Evolutionary conservation across 129 eudicot genomes (phyloP), one percentile per base, ranked within the genome.

Genomic region (Tanacetum coccineum): DNA sequence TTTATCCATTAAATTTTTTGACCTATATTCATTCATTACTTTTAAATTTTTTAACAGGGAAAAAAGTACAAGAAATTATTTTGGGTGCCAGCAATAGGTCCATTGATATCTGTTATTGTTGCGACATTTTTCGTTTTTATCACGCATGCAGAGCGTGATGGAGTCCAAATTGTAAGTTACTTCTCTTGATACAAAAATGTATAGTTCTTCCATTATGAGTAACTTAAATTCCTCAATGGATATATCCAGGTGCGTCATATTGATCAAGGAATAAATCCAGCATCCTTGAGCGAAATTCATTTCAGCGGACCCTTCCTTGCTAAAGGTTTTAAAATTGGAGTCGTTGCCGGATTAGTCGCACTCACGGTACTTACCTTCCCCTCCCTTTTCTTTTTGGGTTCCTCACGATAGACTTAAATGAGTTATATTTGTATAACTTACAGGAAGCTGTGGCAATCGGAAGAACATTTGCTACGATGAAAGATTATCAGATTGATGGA

Each of bases 381-480:
- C 4, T 36, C 52, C 44, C 44, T n/a, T 20, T 13, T 19, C 40
- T 40, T 13, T 44, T n/a, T n/a, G n/a, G n/a, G n/a, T n/a, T n/a
- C n/a, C 26, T 22, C 13, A 15, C n/a, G 55, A 12, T 21, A 9
- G 25, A 6, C 17, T n/a, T 58, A 30, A 9, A 54, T 54, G 30
- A 22, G 6, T 17, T n/a, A 32, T 63, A 73, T 8, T 52, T 25
- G 11, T 42, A 46, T 63, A 73, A 63, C 61, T 13, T 1, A 42
- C 57, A 87, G 95, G 95, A 87, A 84, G 90, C 86, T 14, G 79
- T 77, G n/a, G 87, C 87, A 48, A 81, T 87, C 59, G 95, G 87
- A 47, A 80, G 95, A 82, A 84, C 95, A 66, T 87, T 87, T 84
- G 95, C 95, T 28, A 53, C 84, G 32, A 53, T 84, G 76, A 84